Evolutionary conservation across 2,329 filamentous ascomycete genomes (phyloP).

Genomic region (Colletotrichum camelliae): DNA sequence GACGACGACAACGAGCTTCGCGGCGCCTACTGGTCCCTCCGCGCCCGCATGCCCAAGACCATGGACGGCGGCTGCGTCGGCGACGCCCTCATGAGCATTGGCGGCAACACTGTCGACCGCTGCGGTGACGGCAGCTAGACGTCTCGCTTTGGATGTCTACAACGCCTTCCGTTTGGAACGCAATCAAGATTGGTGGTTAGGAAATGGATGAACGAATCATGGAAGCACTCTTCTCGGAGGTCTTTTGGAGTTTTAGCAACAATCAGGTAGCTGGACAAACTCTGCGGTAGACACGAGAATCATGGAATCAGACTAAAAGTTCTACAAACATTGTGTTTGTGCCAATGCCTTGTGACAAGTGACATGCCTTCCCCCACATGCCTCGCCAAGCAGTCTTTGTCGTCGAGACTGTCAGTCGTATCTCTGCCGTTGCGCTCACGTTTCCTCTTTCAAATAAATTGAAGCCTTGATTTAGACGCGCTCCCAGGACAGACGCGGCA

Average conservation of each 20-base stretch:
- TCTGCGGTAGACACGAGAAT: neutral
- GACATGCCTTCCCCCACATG: neutral
- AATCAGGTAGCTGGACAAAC: neutral
- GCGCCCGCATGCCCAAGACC: neutral
- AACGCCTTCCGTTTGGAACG: neutral
- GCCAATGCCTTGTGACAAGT: neutral
- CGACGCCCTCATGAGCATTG: neutral
- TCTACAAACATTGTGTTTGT: neutral
- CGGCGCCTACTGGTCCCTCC: neutral
- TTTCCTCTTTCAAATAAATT: rapidly evolving
- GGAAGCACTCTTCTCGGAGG: neutral
- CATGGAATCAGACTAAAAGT: neutral
- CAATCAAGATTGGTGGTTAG: neutral
- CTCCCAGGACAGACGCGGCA: neutral
- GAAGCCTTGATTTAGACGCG: rapidly evolving
- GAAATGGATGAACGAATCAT: neutral
- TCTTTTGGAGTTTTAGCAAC: neutral
- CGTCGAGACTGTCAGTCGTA: rapidly evolving
- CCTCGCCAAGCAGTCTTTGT: neutral
- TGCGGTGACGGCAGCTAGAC: neutral
- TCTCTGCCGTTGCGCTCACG: neutral
- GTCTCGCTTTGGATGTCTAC: neutral
- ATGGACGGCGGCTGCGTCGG: neutral
- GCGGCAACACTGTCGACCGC: neutral
- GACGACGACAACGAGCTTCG: neutral